Base-by-base conservation (phyloP, 2,329 filamentous ascomycete genomes). In the Fusarium globosum region DNA sequence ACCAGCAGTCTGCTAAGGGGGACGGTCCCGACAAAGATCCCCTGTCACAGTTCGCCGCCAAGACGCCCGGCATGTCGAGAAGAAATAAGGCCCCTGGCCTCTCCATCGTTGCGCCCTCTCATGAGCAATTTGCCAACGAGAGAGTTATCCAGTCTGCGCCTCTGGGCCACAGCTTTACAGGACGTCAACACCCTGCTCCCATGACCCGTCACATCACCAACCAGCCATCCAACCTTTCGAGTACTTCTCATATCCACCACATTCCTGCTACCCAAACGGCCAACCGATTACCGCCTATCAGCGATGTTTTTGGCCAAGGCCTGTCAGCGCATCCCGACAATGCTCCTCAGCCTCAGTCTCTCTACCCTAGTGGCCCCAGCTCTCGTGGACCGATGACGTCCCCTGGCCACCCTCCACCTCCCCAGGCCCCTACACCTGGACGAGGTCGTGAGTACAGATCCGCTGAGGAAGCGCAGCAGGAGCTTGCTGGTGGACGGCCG, bases 91-190 rank as follows among this genome's bases (percentile, higher is more conserved):
- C 93, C 12, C 96, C 96, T 2, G 95, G 95, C 49, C 86, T 99
- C 55, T 97, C 95, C 65, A 99, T 99, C 76, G 93, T 97, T n/a
- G 93, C 96, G 33, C 96, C 96, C 3, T 94, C 95, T 11, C 95
- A 97, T 74, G 91, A 96, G 76, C 93, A 95, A 71, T 98, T 98
- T 80, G 94, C 95, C 77, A 91, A 95, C 79, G 96, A 99, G 86
- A 90, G 96, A 76, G 95, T 98, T 41, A 97, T 99, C 69, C 96
- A 99, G 83, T 99, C 96, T 8, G 96, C 96, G 13, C 96, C 96
- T 21, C 88, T 99, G 30, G 92, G 97, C 77, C 96, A 98, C 81
- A 97, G 94, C 42, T 99, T 99, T 81, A 98, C 96, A 13, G 95
- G 96, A 68, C 91, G 96, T 68, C 91, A 97, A 80, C 91, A 95